phyloP scores from a whole-genome alignment of 2,329 filamentous ascomycete genomes.

The Ambrosiella cleistominuta region DNA sequence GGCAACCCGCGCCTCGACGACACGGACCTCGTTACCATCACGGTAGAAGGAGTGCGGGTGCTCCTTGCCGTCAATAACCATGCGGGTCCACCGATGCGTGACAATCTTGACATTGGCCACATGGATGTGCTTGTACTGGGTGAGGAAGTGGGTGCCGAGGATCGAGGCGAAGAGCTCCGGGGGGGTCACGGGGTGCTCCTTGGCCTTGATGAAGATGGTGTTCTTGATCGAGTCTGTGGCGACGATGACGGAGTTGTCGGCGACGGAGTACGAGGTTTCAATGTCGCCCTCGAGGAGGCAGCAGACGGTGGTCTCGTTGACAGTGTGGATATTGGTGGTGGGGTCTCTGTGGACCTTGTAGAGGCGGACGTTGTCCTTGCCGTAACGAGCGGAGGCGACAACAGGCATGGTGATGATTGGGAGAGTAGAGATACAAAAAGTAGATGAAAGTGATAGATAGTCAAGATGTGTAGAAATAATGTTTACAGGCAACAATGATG shows the following conservation, averaged over 20 bases:
- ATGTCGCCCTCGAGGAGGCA: constrained; percentile 88
- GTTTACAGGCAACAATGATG: neutral
- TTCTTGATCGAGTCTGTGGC: constrained; percentile 98
- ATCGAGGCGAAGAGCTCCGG: constrained; percentile 82
- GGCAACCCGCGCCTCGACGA: constrained; percentile 55
- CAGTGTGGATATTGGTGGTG: constrained; percentile 59
- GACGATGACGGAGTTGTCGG: constrained; percentile 88
- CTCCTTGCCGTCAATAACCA: constrained; percentile 69
- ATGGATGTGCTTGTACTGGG: constrained; percentile 76
- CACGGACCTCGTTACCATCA: constrained; percentile 74
- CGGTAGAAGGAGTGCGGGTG: constrained; percentile 92
- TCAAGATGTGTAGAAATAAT: neutral
- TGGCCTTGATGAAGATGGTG: constrained; percentile 86
- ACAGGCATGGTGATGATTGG: constrained; percentile 28
- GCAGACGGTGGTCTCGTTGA: constrained; percentile 89
- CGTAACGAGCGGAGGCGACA: constrained; percentile 53
- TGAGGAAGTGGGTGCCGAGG: constrained; percentile 74
- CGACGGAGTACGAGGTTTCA: constrained; percentile 71
- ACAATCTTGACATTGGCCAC: constrained; percentile 64
- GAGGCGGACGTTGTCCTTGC: constrained; percentile 96
- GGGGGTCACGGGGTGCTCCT: constrained; percentile 78
- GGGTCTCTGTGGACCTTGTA: constrained; percentile 81
- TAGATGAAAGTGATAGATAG: neutral
- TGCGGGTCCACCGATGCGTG: constrained; percentile 81
- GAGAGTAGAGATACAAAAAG: neutral